phyloP scores from a whole-genome alignment of 176 grass and related monocot genomes.

The Poa annua region DNA sequence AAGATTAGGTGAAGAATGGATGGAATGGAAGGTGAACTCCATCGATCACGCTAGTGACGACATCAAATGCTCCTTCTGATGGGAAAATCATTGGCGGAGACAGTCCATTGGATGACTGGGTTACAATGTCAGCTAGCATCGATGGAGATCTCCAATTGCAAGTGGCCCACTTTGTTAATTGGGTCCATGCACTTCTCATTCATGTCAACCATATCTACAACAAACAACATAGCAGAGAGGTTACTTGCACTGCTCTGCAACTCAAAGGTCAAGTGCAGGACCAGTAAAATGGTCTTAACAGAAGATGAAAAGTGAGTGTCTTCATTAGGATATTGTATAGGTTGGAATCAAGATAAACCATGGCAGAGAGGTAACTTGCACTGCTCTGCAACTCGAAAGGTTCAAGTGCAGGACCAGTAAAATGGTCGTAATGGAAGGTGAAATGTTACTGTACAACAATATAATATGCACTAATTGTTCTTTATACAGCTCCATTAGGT shows the following conservation, averaged over 20 bases:
- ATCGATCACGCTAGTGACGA: conserved; percentile 39
- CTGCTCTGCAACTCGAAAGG: background rate
- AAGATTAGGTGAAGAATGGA: conserved; percentile 36
- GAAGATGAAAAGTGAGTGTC: conserved; percentile 22
- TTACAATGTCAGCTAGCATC: conserved; percentile 35
- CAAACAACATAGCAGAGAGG: conserved; percentile 21
- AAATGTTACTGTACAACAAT: conserved; percentile 36
- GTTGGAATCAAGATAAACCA: background rate
- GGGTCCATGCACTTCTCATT: conserved; percentile 41
- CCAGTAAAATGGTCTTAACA: background rate
- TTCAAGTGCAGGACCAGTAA: background rate
- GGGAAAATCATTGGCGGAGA: conserved; percentile 21
- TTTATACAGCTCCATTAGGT: background rate
- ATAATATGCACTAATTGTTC: background rate
- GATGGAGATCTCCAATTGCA: conserved; percentile 25
- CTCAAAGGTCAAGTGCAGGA: background rate
- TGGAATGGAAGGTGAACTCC: conserved; percentile 33
- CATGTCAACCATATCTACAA: background rate
- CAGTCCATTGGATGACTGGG: conserved; percentile 17
- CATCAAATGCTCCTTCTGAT: conserved; percentile 29
- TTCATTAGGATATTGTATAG: no score
- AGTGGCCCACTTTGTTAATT: conserved; percentile 36
- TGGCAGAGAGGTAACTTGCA: conserved; percentile 38
- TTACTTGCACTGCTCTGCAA: conserved; percentile 39
- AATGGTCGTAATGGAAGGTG: conserved; percentile 3